phyloP scores from a whole-genome alignment of 2,329 filamentous ascomycete genomes.

The Sporothrix globosa region DNA sequence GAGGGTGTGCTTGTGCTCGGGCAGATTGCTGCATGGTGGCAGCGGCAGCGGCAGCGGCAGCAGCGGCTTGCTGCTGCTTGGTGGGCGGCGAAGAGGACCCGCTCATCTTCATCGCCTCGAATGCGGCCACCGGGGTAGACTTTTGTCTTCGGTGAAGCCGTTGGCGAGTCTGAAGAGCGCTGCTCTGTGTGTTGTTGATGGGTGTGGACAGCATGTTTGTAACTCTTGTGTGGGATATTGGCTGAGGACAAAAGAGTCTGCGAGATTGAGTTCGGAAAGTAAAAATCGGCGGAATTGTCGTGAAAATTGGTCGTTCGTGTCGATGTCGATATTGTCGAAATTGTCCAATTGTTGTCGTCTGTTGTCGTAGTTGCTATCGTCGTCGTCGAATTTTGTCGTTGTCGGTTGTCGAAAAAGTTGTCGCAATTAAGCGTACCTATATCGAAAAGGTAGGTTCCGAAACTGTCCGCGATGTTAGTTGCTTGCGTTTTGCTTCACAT shows the following conservation, averaged over 20 bases:
- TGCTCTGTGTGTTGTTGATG: constrained; percentile 58
- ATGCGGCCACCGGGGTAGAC: constrained; percentile 73
- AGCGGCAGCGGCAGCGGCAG: constrained; percentile 33
- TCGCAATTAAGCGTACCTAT: constrained; percentile 55
- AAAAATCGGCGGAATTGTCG: constrained; percentile 34
- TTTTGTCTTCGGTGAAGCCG: constrained; percentile 83
- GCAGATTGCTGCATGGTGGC: constrained; percentile 40
- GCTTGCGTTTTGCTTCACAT: background rate
- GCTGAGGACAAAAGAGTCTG: constrained; percentile 20
- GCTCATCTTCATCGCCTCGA: constrained; percentile 72
- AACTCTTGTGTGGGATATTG: constrained; percentile 31
- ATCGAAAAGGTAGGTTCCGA: constrained; percentile 41
- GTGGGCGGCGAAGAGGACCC: constrained; percentile 60
- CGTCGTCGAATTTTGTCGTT: constrained; percentile 35
- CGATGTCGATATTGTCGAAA: constrained; percentile 29
- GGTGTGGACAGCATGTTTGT: constrained; percentile 48
- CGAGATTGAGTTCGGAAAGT: constrained; percentile 41
- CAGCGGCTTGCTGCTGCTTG: constrained; percentile 22
- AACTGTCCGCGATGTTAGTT: constrained; percentile 38
- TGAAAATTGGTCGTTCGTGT: constrained; percentile 29
- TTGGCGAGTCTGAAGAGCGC: constrained; percentile 67
- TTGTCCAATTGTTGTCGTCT: constrained; percentile 30
- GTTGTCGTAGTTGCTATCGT: constrained; percentile 32
- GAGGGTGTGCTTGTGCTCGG: constrained; percentile 26
- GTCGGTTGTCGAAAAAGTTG: constrained; percentile 48